Conservation (phyloP, 169 alveolate genomes). For the Blepharisma undulans region DNA sequence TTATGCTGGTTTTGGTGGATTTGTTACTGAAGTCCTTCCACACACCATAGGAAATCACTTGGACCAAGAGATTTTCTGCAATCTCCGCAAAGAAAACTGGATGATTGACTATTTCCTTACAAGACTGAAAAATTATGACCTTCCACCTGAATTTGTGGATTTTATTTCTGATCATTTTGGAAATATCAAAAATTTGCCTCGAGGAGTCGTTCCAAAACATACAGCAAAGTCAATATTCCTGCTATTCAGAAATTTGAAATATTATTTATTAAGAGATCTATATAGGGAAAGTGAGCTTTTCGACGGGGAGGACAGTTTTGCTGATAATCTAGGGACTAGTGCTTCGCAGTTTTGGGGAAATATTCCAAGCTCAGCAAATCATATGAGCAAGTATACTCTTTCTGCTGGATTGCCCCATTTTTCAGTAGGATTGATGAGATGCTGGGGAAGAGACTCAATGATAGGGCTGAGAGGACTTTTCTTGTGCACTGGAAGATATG, state of each 20-base stretch:
- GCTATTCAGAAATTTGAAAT: background rate
- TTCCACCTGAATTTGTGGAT: background rate
- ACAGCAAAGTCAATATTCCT: background rate
- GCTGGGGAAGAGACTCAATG: slow-evolving; percentile 97
- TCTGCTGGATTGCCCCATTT: slow-evolving; percentile 95
- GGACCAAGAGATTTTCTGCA: slow-evolving; percentile 67
- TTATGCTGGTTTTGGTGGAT: slow-evolving; percentile 89
- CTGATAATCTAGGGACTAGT: background rate
- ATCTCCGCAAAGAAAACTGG: slow-evolving; percentile 88
- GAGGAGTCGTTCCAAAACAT: slow-evolving; percentile 29
- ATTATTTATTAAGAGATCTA: background rate
- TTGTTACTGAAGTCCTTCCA: slow-evolving; percentile 50
- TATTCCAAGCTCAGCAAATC: background rate
- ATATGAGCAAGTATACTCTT: slow-evolving; percentile 35
- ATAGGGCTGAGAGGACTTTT: slow-evolving; percentile 89
- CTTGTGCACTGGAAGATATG: slow-evolving; percentile 68
- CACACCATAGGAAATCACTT: slow-evolving; percentile 43
- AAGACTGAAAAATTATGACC: slow-evolving; percentile 39
- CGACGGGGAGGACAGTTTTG: background rate
- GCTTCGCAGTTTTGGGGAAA: slow-evolving; percentile 36
- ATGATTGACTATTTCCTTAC: slow-evolving; percentile 75
- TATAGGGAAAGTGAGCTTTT: background rate
- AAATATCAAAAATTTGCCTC: background rate
- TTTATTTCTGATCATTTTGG: background rate
- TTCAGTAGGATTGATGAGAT: slow-evolving; percentile 91